Evolutionary conservation across 257 asterid genomes (phyloP).

Genomic region (Thymus quinquecostatus): DNA sequence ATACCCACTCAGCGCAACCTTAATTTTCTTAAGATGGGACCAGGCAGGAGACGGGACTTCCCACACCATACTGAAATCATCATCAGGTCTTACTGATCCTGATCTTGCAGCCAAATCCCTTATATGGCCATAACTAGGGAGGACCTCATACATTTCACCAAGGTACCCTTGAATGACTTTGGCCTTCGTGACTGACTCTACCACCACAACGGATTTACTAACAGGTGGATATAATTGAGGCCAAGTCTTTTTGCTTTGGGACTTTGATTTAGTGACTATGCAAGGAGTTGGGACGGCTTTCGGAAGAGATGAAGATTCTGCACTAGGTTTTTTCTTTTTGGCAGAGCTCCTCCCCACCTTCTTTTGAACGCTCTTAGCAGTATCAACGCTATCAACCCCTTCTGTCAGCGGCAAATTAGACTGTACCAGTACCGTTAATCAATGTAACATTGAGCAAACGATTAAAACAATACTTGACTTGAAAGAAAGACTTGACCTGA

Average conservation of each 20-base stretch:
- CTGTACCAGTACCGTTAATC: slow-evolving; percentile 49
- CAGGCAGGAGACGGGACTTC: slow-evolving; percentile 96
- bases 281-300: slow-evolving; percentile 36
- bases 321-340: slow-evolving; percentile 43
- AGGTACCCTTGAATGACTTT: slow-evolving; percentile 94
- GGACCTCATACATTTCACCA: slow-evolving; percentile 91
- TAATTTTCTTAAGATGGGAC: slow-evolving; percentile 93
- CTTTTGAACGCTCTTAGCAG: slow-evolving; percentile 39
- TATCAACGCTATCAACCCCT: slow-evolving; percentile 35
- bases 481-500: slow-evolving; percentile 41
- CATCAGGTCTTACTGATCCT: slow-evolving; percentile 97
- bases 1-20: slow-evolving; percentile 89
- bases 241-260: slow-evolving; percentile 44
- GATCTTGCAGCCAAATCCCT: slow-evolving; percentile 97
- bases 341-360: slow-evolving; percentile 42
- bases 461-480: slow-evolving; percentile 24
- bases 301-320: slow-evolving; percentile 34
- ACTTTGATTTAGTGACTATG: slow-evolving; percentile 36
- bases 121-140: slow-evolving; percentile 94
- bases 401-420: slow-evolving; percentile 42
- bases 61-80: slow-evolving; percentile 98
- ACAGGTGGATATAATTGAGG: slow-evolving; percentile 78
- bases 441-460: slow-evolving; percentile 30
- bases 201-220: slow-evolving; percentile 74
- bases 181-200: slow-evolving; percentile 88